phyloP scores from a whole-genome alignment of 768 basidiomycete species.

The Mrakia hoshinonis region DNA sequence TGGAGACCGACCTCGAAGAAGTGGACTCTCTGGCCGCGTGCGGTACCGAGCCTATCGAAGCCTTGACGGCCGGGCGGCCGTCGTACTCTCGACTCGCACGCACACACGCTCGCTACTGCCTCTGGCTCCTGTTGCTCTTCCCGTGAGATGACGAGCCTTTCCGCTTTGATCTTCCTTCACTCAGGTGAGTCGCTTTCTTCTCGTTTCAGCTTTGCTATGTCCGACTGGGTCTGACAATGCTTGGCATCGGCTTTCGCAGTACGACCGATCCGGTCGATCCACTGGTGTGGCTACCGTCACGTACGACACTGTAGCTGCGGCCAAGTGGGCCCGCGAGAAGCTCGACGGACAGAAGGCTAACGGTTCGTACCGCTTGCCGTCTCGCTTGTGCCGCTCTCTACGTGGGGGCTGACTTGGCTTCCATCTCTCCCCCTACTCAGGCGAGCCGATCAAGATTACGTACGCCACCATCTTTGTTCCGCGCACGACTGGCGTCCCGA shows the following conservation, averaged over 20 bases:
- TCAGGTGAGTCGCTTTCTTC: slow-evolving; percentile 8
- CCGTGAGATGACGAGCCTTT: slow-evolving; percentile 17
- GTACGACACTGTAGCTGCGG: slow-evolving; percentile 14
- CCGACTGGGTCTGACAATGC: background rate
- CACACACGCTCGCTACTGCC: background rate
- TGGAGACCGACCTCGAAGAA: too few relatives aligned
- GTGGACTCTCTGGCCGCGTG: too few relatives aligned
- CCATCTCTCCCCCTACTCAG: background rate
- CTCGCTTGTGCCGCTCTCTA: background rate
- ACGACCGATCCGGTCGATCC: slow-evolving; percentile 30
- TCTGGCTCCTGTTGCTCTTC: background rate
- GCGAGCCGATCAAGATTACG: slow-evolving; percentile 24
- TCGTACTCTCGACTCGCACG: background rate
- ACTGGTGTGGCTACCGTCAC: slow-evolving; percentile 25
- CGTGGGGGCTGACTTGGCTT: too few relatives aligned
- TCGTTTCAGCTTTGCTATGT: background rate
- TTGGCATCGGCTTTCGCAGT: background rate
- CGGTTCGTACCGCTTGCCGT: background rate
- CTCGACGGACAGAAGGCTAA: slow-evolving; percentile 29
- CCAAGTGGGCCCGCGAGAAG: slow-evolving; percentile 25
- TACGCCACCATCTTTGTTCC: slow-evolving; percentile 11
- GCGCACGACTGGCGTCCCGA: background rate
- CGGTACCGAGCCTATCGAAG: background rate
- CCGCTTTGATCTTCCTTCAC: slow-evolving; percentile 12
- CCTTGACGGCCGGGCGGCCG: background rate